Evolutionary conservation across 768 basidiomycete genomes (phyloP), one percentile per base, ranked within the genome.

Genomic region (Lactarius sp.): DNA sequence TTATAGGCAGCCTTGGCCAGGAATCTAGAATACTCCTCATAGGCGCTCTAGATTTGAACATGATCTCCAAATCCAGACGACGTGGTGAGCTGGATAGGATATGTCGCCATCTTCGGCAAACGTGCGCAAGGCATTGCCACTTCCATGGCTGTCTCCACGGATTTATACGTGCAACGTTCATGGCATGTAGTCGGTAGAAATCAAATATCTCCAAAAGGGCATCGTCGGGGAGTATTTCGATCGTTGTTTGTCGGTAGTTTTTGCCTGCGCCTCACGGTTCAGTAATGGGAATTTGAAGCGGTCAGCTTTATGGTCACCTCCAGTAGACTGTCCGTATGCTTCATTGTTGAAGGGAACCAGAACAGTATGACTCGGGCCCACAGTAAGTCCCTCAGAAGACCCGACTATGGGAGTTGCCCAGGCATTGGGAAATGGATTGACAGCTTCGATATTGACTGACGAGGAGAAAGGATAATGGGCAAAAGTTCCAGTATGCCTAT

Each of bases 51-150:
- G 22, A 46, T 9, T 42, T 53, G 52, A 34, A 54, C 3, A 49
- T 18, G 31, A 61, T 52, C 18, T 20, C 42, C 8, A 61, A 33
- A 46, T 61, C 49, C 12, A 61, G 52, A 47, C 52, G 60, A 12
- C 52, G 44, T 10, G 60, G 60, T 6, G 52, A 61, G 10, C 0
- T 2, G 27, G 27, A 27, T 27, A 27, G 1, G 27, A 27, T 3
- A 27, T 3, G 2, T 27, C 27, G 52, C 60, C 60, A 61, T 37
- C 39, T 18, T 27, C 9, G 52, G 22, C 52, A 60, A 8, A 60
- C 60, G 34, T 54, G 60, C 36, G 22, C 52, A n/a, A 60, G 51
- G 22, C 60, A 22, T n/a, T 60, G 42, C 60, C 60, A 60, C 10
- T 60, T 44, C 60, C 60, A 60, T 2, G 27, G 16, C 20, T n/a